Base-by-base conservation (phyloP, 2,329 filamentous ascomycete genomes). In the Aspergillus felis region DNA sequence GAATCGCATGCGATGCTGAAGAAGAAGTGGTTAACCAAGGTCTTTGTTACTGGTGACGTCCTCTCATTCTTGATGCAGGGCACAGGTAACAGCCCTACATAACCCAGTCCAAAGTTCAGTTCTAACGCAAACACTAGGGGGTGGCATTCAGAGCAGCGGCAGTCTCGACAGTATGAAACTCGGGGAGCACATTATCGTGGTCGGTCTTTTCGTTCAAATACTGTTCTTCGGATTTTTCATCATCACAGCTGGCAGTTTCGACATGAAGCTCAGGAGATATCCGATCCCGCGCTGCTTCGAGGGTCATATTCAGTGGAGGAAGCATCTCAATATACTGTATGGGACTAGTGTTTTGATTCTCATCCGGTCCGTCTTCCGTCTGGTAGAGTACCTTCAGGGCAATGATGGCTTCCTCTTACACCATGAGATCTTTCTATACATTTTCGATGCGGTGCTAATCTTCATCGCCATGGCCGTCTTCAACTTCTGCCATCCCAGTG, bases 201-300 rank as follows among this genome's bases (percentile, higher is more conserved):
- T 63, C 0, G 85, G 85, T 0, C 71, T 88, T 1, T 68, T 83
- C 44, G 68, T 86, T n/a, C 85, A 88, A 64, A 77, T 87, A 35
- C 42, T 83, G 49, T 78, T 83, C 55, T 86, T 87, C 56, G 77
- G 75, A n/a, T 71, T 86, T 47, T 88, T 87, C 63, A 71, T 82
- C 32, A 56, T 78, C 6, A 55, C 56, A 0, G 54, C 53, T 9
- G 44, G 51, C 4, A 32, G 50, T 4, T 63, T 63, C 20, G 57
- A 63, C 20, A 14, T 54, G 1, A 59, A 59, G 12, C 14, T 59
- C 17, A 48, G 49, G 6, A 49, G 35, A 4, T 59, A 52, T n/a
- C 57, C 55, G 1, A 55, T 58, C 17, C 54, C 58, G 2, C 22
- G 56, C n/a, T 27, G 54, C 24, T 32, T 3, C 32, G 50, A 12